phyloP scores from a whole-genome alignment of 768 basidiomycete genomes.

The Amanita phalloides region DNA sequence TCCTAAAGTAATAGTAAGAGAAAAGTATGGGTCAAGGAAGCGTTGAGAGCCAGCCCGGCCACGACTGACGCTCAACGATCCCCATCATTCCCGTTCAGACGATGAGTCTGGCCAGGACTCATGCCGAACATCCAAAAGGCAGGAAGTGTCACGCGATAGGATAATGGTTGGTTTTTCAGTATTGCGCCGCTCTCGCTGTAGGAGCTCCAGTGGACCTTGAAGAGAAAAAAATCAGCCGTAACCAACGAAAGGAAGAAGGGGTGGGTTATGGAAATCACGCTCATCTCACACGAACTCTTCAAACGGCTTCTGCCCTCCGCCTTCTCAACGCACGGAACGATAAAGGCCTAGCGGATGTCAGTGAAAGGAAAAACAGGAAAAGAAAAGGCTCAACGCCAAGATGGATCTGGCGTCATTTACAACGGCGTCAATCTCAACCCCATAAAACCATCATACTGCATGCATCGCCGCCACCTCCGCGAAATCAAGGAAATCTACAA shows the following conservation, averaged over 20 bases:
- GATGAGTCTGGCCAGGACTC: too few relatives aligned
- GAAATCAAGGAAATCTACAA: neutral
- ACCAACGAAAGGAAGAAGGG: too few relatives aligned
- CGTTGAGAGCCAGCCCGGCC: neutral
- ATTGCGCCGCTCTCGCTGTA: neutral
- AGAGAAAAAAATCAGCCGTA: too few relatives aligned
- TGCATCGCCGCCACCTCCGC: neutral
- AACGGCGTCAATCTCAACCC: neutral
- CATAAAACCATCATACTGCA: too few relatives aligned
- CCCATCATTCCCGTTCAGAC: too few relatives aligned
- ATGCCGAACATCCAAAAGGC: too few relatives aligned
- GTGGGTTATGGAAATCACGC: too few relatives aligned
- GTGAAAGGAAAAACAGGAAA: neutral
- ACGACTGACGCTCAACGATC: neutral
- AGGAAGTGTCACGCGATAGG: too few relatives aligned
- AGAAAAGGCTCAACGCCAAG: neutral
- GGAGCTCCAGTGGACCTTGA: neutral
- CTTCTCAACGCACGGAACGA: neutral
- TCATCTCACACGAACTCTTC: too few relatives aligned
- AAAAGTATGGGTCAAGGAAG: neutral
- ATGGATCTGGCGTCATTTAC: neutral
- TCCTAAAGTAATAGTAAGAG: neutral
- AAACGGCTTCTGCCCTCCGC: too few relatives aligned
- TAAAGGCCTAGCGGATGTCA: neutral
- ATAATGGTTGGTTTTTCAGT: neutral